Evolutionary conservation across 2,329 filamentous ascomycete genomes (phyloP), one percentile per base, ranked within the genome.

Genomic region (Trichoderma cornu-damae): DNA sequence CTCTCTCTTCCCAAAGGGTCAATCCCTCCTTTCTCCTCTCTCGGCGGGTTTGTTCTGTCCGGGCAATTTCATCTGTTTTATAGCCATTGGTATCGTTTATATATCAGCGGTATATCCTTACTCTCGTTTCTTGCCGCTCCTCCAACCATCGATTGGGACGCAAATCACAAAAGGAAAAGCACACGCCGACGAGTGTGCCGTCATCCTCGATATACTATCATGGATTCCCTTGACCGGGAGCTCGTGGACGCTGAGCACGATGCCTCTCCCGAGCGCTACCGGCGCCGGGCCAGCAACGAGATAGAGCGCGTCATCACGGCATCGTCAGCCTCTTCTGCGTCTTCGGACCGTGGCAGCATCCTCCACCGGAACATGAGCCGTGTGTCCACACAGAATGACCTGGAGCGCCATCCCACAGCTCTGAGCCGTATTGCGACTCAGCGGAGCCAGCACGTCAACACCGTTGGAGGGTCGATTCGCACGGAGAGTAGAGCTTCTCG

Each of bases 351-450:
- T 38, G 71, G 61, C 24, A 59, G 61, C 47, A 66, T 66, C 43
- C 65, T 70, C 60, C 73, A 75, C 55, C 69, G 76, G 57, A 74
- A 72, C 50, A 79, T 89, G 72, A 84, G 80, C 65, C 78, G 85
- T 52, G 68, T 84, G n/a, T 77, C 83, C 4, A 89, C 86, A 3
- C 79, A 84, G 61, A 74, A 76, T 63, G 87, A 90, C 66, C 77
- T 90, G 37, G 87, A 89, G 68, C 78, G 85, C 58, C 81, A 89
- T 62, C 81, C 82, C 16, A 89, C 87, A 7, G 85, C 82, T 54
- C 75, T 92, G 59, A 83, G 81, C 68, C 82, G 88, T 35, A 90
- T 92, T 61, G 80, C 86, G 44, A 90, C 88, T 3, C 80, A 83
- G 34, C 75, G 82, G 49, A 87, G 83, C 62, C 88, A 91, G 70